Percentiles rank a stretch among this genome's conserved stretches.
These are phyloP conservation scores for Talaromyces sp. DNA, from an alignment of 2,329 filamentous ascomycete genomes.

Conservation along the genomic window DNA sequence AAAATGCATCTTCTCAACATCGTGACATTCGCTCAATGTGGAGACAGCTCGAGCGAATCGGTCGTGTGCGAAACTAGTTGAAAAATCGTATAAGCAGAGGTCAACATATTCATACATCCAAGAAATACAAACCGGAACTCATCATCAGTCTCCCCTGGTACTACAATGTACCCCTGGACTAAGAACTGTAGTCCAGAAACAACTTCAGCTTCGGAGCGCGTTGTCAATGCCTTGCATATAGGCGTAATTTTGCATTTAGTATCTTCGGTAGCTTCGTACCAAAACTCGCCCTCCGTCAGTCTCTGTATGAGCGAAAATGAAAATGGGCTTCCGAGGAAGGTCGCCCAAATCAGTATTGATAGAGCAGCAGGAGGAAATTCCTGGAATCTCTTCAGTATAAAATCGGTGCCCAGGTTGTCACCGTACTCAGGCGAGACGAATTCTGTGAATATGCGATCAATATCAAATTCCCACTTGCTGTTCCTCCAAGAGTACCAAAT, in stretches of 20 bases:
- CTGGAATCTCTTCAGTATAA: conserved; percentile 71
- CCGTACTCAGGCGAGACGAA: conserved; percentile 77
- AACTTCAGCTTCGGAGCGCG: conserved; percentile 61
- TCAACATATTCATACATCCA: not conserved
- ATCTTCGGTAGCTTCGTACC: conserved; percentile 51
- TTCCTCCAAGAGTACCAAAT: conserved; percentile 88
- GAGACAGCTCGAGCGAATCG: conserved; percentile 75
- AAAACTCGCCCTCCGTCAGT: conserved; percentile 71
- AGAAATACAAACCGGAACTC: conserved; percentile 55
- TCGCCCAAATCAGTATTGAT: conserved; percentile 80
- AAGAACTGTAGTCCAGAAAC: conserved; percentile 76
- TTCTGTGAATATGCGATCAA: conserved; percentile 81
- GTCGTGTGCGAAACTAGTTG: conserved; percentile 74
- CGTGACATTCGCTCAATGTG: conserved; percentile 63
- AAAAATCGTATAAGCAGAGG: not conserved
- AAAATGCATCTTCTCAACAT: conserved; percentile 80
- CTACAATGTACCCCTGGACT: conserved; percentile 74
- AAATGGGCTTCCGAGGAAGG: conserved; percentile 76
- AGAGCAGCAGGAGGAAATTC: conserved; percentile 73
- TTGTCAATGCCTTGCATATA: conserved; percentile 36
- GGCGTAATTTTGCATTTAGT: not conserved
- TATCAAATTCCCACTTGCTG: conserved; percentile 76
- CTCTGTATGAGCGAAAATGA: conserved; percentile 77
- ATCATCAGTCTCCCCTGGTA: conserved; percentile 79
- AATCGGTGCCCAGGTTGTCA: conserved; percentile 75